Conservation (phyloP, 345 rosid species). For the Acer saccharum region DNA sequence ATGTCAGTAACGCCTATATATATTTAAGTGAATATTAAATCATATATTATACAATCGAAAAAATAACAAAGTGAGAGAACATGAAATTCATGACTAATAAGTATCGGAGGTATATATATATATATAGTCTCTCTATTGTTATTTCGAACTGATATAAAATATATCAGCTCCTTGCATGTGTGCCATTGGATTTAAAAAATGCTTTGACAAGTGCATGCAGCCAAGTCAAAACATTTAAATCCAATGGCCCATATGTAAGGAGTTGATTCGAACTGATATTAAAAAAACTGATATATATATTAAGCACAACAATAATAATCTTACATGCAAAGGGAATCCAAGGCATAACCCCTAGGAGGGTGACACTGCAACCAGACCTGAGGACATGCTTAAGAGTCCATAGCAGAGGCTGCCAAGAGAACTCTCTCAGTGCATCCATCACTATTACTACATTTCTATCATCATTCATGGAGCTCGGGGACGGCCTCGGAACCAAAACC, state of each 20-base stretch:
- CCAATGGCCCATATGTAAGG: too few species aligned
- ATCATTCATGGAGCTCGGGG: slow-evolving; percentile 16
- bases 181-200: too few species aligned
- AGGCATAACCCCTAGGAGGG: slow-evolving; percentile 39
- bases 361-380: slow-evolving; percentile 23
- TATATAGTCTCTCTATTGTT: too few species aligned
- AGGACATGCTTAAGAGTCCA: slow-evolving; percentile 34
- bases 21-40: too few species aligned
- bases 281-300: background rate
- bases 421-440: slow-evolving; percentile 36
- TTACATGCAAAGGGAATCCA: slow-evolving; percentile 37
- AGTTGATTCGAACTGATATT: too few species aligned
- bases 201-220: too few species aligned
- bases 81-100: background rate
- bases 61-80: background rate
- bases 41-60: background rate
- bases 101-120: too few species aligned
- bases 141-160: too few species aligned
- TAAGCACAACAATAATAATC: background rate
- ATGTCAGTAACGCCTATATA: too few species aligned
- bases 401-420: slow-evolving; percentile 28
- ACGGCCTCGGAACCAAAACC: slow-evolving; percentile 25
- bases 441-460: slow-evolving; percentile 31
- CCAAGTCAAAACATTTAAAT: too few species aligned
- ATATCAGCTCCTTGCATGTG: too few species aligned